phyloP scores from a whole-genome alignment of 1,139 yeast genomes.

The Yamadazyma trypodendri region DNA sequence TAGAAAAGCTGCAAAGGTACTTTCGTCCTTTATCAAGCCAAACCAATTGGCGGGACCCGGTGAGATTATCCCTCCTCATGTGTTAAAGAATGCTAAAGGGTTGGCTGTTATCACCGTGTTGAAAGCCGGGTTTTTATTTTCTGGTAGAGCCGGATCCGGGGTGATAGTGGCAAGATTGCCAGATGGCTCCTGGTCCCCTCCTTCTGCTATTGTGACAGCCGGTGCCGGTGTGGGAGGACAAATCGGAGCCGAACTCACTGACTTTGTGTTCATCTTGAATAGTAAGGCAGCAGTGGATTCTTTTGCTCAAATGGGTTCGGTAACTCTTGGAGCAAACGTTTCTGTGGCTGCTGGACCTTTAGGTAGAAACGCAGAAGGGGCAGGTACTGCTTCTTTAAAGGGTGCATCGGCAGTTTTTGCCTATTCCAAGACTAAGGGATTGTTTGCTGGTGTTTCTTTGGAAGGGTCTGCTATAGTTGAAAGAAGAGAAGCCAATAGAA shows the following conservation, averaged over 20 bases:
- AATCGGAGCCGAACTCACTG: constrained; percentile 94
- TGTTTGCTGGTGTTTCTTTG: constrained; percentile 94
- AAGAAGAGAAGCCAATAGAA: constrained; percentile 94
- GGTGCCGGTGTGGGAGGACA: constrained; percentile 99
- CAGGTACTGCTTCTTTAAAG: constrained; percentile 89
- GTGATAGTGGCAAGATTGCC: constrained; percentile 90
- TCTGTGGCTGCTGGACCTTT: constrained; percentile 98
- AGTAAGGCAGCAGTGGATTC: constrained; percentile 86
- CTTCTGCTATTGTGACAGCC: constrained; percentile 91
- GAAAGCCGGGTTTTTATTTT: constrained; percentile 93
- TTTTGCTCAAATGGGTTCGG: constrained; percentile 91
- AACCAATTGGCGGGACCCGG: constrained; percentile 91
- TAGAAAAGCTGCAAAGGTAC: constrained; percentile 92
- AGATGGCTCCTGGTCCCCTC: constrained; percentile 98
- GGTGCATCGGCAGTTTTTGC: constrained; percentile 90
- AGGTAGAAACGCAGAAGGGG: constrained; percentile 97
- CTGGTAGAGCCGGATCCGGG: constrained; percentile 98
- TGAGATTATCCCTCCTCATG: constrained; percentile 85
- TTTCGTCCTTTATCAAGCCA: constrained; percentile 91
- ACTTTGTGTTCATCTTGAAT: constrained; percentile 90
- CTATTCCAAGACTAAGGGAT: constrained; percentile 93
- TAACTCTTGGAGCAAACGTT: constrained; percentile 92
- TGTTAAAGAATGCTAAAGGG: constrained; percentile 88
- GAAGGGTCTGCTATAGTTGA: constrained; percentile 96
- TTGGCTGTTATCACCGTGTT: constrained; percentile 87